These are phyloP conservation scores for Arachnomyces sp. DNA, from an alignment of 2,329 filamentous ascomycete genomes.

Conservation along the genomic window DNA sequence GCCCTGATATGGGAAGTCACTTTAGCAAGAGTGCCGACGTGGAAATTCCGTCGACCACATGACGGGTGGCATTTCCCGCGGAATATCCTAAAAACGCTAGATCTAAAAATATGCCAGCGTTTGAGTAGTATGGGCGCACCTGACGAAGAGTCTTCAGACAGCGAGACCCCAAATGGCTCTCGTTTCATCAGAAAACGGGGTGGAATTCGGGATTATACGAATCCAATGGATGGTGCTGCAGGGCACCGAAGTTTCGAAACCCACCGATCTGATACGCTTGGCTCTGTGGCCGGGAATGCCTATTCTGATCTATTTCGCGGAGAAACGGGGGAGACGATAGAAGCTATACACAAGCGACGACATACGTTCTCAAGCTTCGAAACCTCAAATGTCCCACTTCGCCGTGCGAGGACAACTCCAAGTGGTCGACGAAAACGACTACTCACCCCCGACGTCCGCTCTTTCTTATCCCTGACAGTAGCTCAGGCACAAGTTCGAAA, in stretches of 20 bases:
- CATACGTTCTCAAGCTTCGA: slow-evolving; percentile 47
- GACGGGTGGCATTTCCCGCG: slow-evolving; percentile 28
- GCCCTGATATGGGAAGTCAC: slow-evolving; percentile 77
- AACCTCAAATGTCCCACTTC: slow-evolving; percentile 18
- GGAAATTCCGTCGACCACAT: slow-evolving; percentile 64
- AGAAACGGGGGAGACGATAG: not conserved
- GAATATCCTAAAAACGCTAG: slow-evolving; percentile 33
- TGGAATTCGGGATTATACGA: not conserved
- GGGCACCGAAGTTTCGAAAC: not conserved
- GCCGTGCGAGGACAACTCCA: slow-evolving; percentile 41
- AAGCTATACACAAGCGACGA: slow-evolving; percentile 18
- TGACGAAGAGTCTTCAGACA: slow-evolving; percentile 30
- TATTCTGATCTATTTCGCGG: slow-evolving; percentile 4
- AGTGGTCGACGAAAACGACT: slow-evolving; percentile 59
- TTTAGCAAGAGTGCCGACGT: slow-evolving; percentile 79
- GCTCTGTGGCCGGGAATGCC: too few relatives aligned
- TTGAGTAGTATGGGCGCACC: slow-evolving; percentile 30
- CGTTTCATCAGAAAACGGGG: slow-evolving; percentile 2
- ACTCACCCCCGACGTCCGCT: slow-evolving; percentile 55
- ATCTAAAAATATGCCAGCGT: slow-evolving; percentile 40
- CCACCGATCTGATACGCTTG: too few relatives aligned
- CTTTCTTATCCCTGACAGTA: slow-evolving; percentile 73
- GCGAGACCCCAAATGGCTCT: slow-evolving; percentile 24
- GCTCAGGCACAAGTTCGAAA: slow-evolving; percentile 67
- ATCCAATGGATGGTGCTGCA: slow-evolving; percentile 6